Percentiles rank a stretch among this genome's conserved stretches.
phyloP scores from a whole-genome alignment of 78 protist genomes.

The Diacronema lutheri region DNA sequence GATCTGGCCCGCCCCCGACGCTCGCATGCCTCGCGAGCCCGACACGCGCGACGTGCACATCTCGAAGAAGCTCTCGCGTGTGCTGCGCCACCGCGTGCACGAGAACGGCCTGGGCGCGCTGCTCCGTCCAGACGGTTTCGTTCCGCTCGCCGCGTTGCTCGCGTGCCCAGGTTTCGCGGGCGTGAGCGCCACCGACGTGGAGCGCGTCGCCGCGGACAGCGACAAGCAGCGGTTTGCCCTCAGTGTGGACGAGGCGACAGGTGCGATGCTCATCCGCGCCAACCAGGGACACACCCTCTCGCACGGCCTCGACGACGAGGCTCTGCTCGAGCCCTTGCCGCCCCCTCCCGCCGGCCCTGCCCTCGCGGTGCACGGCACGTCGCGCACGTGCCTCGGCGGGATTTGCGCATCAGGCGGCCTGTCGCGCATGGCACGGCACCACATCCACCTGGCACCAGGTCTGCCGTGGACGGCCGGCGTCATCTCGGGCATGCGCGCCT shows the following conservation, averaged over 20 bases:
- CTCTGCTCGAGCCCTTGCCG: not conserved
- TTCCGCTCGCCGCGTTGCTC: not conserved
- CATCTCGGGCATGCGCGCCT: slow-evolving; percentile 63
- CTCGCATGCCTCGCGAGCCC: no score
- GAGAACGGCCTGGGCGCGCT: not conserved
- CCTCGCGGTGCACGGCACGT: slow-evolving; percentile 65
- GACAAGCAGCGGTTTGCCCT: slow-evolving; percentile 37
- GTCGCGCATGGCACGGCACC: slow-evolving; percentile 44
- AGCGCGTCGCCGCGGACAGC: not conserved
- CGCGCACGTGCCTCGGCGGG: not conserved
- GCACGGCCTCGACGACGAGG: not conserved
- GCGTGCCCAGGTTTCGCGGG: not conserved
- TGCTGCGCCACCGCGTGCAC: not conserved
- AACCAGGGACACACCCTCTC: slow-evolving; percentile 62
- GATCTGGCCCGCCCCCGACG: no score
- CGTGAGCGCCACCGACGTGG: not conserved
- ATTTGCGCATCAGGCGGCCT: slow-evolving; percentile 47
- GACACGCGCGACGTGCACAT: not conserved
- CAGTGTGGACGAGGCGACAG: not conserved
- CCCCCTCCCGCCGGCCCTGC: not conserved
- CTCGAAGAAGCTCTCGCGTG: not conserved
- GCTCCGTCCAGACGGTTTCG: not conserved
- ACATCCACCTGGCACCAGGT: slow-evolving; percentile 60
- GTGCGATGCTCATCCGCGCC: slow-evolving; percentile 32
- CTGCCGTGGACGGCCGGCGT: slow-evolving; percentile 44